A percentile compares a stretch with the other conserved stretches of the same genome.
phyloP scores from a whole-genome alignment of 208 protist species.

The Herpetomonas samuelpessoai region DNA sequence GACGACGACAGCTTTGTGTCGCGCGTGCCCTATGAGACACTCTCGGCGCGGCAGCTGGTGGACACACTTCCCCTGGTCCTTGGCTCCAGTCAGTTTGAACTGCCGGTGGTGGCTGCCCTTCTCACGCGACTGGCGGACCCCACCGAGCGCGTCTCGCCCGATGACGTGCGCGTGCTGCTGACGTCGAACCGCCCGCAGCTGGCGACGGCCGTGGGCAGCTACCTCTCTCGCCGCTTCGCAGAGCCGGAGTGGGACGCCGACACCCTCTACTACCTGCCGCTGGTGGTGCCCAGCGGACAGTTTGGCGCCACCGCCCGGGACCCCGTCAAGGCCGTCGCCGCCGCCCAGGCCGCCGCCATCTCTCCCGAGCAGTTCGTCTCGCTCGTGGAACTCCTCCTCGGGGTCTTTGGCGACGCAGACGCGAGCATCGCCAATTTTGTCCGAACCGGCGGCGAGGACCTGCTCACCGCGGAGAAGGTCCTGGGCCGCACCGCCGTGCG shows the following conservation, averaged over 20 bases:
- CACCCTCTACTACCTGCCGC: conserved; percentile 66
- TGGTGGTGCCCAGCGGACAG: conserved; percentile 29
- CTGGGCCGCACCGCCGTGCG: conserved; percentile 28
- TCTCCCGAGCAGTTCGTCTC: conserved; percentile 74
- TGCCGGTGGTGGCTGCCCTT: conserved; percentile 36
- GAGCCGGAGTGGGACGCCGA: conserved; percentile 65
- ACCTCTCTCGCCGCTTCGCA: conserved; percentile 56
- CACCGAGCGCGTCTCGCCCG: conserved; percentile 51
- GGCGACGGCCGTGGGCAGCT: conserved; percentile 33
- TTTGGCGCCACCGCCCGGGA: conserved; percentile 18
- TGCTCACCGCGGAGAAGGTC: conserved; percentile 25
- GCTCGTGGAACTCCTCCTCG: conserved; percentile 54
- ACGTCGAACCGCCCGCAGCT: conserved; percentile 31
- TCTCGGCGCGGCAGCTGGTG: conserved; percentile 65
- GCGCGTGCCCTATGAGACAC: conserved; percentile 51
- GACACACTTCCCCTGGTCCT: conserved; percentile 53
- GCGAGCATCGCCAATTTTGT: conserved; percentile 49
- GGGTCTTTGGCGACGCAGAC: conserved; percentile 49
- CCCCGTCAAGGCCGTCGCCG: conserved; percentile 53
- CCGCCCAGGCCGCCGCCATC: conserved; percentile 48
- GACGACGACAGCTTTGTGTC: conserved; percentile 41
- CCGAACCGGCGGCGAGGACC: conserved; percentile 40
- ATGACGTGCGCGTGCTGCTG: conserved; percentile 63
- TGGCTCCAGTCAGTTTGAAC: conserved; percentile 27
- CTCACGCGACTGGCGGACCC: conserved; percentile 33